Percentiles rank a stretch among this genome's conserved stretches.
Evolutionary conservation across 331 rosid species (phyloP).

Genomic region (Pyracantha coccinea): DNA sequence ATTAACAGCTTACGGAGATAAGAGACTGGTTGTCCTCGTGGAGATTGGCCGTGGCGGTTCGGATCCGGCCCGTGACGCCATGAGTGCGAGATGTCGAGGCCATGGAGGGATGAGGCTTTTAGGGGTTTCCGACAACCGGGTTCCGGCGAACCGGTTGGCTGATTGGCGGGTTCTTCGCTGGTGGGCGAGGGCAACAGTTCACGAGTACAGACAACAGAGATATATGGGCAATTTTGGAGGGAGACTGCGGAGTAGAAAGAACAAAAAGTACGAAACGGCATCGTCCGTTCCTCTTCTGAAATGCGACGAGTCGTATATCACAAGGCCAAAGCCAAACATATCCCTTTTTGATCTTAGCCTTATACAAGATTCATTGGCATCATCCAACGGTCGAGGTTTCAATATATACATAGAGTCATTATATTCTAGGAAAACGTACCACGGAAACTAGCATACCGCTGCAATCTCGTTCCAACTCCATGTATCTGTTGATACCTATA

Average conservation of each 20-base stretch:
- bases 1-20: constrained; percentile 32
- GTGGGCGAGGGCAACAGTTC: neutral
- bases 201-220: neutral
- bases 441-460: no score
- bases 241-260: no score
- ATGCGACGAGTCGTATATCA: neutral
- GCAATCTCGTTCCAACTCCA: no score
- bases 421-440: no score
- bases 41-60: constrained; percentile 35
- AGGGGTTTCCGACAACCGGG: neutral
- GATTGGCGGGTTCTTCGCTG: neutral
- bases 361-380: neutral
- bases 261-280: no score
- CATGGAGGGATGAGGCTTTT: constrained; percentile 26
- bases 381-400: neutral
- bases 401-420: neutral
- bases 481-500: no score
- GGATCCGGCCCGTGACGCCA: constrained; percentile 37
- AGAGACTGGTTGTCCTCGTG: constrained; percentile 57
- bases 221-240: no score
- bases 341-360: neutral
- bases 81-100: constrained; percentile 47
- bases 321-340: neutral
- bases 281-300: no score
- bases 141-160: neutral